Evolutionary conservation across 805 yeast species (phyloP).

Genomic region (Barnettozyma siamensis): DNA sequence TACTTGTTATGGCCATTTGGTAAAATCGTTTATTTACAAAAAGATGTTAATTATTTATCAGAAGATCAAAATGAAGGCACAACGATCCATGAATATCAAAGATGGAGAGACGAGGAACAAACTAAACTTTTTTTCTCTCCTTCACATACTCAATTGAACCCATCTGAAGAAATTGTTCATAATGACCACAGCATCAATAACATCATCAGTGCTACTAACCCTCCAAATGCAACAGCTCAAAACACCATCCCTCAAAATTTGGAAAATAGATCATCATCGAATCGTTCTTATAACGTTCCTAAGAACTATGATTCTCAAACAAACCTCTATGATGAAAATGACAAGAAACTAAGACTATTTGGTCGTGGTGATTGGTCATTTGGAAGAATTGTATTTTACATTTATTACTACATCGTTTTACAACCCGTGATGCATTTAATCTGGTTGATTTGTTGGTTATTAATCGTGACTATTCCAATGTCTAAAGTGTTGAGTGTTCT

Average conservation of each 20-base stretch:
- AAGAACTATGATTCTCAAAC: background rate
- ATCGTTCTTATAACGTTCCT: background rate
- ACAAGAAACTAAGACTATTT: constrained; percentile 52
- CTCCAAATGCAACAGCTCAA: constrained; percentile 1
- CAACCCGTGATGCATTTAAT: constrained; percentile 60
- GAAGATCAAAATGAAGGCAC: constrained; percentile 92
- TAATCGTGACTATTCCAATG: constrained; percentile 91
- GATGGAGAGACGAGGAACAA: constrained; percentile 77
- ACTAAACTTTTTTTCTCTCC: constrained; percentile 68
- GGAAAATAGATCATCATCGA: background rate
- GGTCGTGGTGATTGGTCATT: constrained; percentile 91
- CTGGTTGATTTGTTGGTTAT: constrained; percentile 65
- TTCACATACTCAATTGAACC: constrained; percentile 17
- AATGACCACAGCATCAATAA: too few species aligned
- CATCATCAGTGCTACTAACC: constrained; percentile 1
- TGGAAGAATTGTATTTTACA: constrained; percentile 73
- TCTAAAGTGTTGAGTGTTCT: constrained; percentile 67
- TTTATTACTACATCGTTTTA: constrained; percentile 60
- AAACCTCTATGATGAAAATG: constrained; percentile 21
- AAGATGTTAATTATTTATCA: constrained; percentile 71
- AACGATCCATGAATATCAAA: constrained; percentile 73
- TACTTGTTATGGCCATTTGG: constrained; percentile 87
- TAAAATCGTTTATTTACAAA: constrained; percentile 69
- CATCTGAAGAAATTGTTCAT: background rate
- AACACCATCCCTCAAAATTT: background rate